Percentiles rank a stretch among this genome's conserved stretches.
Evolutionary conservation across 2,329 filamentous ascomycete genomes (phyloP).

Genomic region (Leptographium lundbergii): DNA sequence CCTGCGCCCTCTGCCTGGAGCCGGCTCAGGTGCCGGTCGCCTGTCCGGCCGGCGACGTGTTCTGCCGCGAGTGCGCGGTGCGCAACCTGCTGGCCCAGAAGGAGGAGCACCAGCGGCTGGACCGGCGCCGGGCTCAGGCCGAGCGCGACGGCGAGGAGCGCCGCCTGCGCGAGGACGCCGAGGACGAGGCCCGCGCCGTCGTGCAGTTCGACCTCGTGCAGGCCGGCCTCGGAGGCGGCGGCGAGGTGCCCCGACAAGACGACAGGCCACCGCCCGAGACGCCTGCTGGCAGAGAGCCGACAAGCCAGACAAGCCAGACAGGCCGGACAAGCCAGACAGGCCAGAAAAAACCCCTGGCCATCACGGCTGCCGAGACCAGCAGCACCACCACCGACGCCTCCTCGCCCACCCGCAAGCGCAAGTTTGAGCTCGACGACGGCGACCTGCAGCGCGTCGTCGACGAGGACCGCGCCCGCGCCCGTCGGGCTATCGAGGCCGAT

Average conservation of each 20-base stretch:
- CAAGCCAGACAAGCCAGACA: too few species aligned
- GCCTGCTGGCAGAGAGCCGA: too few species aligned
- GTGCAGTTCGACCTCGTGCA: constrained; percentile 77
- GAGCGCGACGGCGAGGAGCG: constrained; percentile 50
- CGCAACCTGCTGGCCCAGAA: constrained; percentile 83
- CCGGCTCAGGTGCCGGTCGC: constrained; percentile 71
- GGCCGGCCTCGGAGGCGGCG: constrained; percentile 43
- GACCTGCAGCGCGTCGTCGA: constrained; percentile 58
- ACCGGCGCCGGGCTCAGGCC: constrained; percentile 50
- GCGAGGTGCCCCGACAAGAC: too few species aligned
- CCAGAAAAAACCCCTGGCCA: background rate
- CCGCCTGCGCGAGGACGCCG: constrained; percentile 48
- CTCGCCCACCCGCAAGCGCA: constrained; percentile 47
- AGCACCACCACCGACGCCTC: background rate
- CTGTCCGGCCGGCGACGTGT: constrained; percentile 75
- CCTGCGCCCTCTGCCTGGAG: constrained; percentile 77
- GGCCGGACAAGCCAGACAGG: constrained; percentile 28
- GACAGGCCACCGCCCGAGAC: too few species aligned
- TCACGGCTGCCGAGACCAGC: background rate
- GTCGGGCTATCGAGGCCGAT: constrained; percentile 59
- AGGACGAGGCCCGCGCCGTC: constrained; percentile 58
- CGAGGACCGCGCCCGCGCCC: constrained; percentile 57
- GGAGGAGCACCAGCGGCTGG: constrained; percentile 76
- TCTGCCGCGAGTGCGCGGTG: constrained; percentile 90
- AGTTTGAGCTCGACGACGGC: constrained; percentile 68